phyloP scores from a whole-genome alignment of 768 basidiomycete genomes.

The Pleurotus citrinopileatus region DNA sequence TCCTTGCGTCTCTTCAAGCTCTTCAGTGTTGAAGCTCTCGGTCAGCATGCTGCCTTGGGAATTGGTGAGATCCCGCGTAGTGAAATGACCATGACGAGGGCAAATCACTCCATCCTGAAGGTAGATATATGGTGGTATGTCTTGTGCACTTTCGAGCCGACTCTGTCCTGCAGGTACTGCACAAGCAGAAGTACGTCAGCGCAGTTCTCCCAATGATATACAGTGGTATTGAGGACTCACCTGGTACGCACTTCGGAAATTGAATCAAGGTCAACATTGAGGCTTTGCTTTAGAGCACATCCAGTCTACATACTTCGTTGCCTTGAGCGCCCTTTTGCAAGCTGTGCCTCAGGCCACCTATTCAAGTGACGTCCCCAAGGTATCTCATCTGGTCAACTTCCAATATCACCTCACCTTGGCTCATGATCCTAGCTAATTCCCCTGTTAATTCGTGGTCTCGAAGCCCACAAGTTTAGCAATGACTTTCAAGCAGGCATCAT shows the following conservation, averaged over 20 bases:
- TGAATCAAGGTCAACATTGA: not conserved
- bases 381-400: conserved; percentile 27
- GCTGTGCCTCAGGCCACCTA: conserved; percentile 78
- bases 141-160: not conserved
- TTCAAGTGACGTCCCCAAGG: conserved; percentile 60
- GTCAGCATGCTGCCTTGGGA: conserved; percentile 72
- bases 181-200: conserved; percentile 74
- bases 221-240: conserved; percentile 52
- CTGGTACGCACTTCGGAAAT: conserved; percentile 51
- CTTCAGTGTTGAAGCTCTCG: conserved; percentile 63
- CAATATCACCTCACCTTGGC: not conserved
- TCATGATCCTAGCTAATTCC: conserved; percentile 71
- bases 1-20: conserved; percentile 65
- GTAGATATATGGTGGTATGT: conserved; percentile 44
- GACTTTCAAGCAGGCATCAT: conserved; percentile 79
- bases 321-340: conserved; percentile 77
- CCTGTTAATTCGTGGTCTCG: conserved; percentile 80
- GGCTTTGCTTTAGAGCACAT: conserved; percentile 35
- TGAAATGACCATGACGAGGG: conserved; percentile 70
- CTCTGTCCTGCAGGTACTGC: conserved; percentile 52
- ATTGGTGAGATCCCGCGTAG: conserved; percentile 64
- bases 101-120: conserved; percentile 74
- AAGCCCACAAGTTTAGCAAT: conserved; percentile 69
- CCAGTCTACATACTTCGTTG: conserved; percentile 76
- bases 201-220: conserved; percentile 73